These are phyloP conservation scores for Fusarium sulawesiense DNA, from an alignment of 2,329 filamentous ascomycete species.

Conservation along the genomic window DNA sequence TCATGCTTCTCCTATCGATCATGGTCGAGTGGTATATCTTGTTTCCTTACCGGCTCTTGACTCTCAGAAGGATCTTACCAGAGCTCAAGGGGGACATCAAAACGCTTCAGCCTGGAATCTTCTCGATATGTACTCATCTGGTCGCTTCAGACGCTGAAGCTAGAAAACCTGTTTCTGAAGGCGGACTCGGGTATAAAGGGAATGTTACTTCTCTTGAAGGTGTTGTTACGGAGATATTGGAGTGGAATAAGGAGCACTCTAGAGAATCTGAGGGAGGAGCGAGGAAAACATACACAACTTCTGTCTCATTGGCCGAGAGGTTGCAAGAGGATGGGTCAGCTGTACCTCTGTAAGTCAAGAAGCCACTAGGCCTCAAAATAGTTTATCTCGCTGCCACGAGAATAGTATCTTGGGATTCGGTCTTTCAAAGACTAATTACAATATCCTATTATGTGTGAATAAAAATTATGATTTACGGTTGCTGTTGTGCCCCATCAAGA, in stretches of 20 bases:
- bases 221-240: conserved; percentile 1
- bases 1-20: not conserved
- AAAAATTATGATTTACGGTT: not conserved
- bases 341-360: not conserved
- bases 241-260: conserved; percentile 2
- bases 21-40: conserved; percentile 6
- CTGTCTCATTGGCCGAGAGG: conserved; percentile 1
- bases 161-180: not conserved
- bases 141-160: conserved; percentile 3
- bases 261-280: not conserved
- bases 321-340: not conserved
- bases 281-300: conserved; percentile 2
- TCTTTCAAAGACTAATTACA: not conserved
- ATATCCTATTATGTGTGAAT: not conserved
- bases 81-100: not conserved
- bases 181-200: conserved; percentile 6
- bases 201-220: not conserved
- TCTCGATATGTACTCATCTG: conserved; percentile 13
- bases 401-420: not conserved
- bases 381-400: not conserved
- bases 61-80: not conserved
- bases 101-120: not conserved
- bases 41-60: not conserved
- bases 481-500: not conserved
- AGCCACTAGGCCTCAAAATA: not conserved